These are phyloP conservation scores for Metschnikowia hibisci DNA, from an alignment of 805 yeast species.

Conservation along the genomic window DNA sequence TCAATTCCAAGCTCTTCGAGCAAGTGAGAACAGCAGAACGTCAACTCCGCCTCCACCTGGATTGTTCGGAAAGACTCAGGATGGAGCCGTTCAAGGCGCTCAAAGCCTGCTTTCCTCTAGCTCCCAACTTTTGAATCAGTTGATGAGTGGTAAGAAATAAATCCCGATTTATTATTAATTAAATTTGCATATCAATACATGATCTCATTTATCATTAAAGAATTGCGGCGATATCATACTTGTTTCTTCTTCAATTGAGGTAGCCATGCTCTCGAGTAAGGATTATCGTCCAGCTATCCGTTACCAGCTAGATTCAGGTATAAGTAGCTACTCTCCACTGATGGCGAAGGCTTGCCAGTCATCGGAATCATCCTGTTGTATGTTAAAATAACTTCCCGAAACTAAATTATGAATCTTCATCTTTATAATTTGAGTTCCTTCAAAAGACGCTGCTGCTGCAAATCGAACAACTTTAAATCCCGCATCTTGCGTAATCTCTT, in stretches of 20 bases:
- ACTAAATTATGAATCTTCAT: too few relatives aligned
- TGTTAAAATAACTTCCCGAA: too few relatives aligned
- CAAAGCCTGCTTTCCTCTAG: conserved; percentile 47
- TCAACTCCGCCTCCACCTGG: conserved; percentile 77
- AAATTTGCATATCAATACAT: background rate
- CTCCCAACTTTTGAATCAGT: conserved; percentile 76
- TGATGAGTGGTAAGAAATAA: conserved; percentile 72
- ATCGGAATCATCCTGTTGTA: too few relatives aligned
- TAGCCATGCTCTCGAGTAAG: too few relatives aligned
- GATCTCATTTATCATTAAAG: background rate
- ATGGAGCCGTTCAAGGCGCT: conserved; percentile 7
- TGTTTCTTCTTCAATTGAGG: too few relatives aligned
- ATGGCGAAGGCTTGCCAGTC: too few relatives aligned
- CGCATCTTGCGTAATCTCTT: conserved; percentile 19
- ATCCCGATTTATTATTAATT: background rate
- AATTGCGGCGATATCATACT: too few relatives aligned
- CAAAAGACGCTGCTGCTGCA: conserved; percentile 11
- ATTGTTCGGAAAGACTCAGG: conserved; percentile 34
- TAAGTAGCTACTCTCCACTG: too few relatives aligned
- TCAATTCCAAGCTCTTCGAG: conserved; percentile 26
- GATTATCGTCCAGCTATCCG: too few relatives aligned
- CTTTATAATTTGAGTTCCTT: background rate
- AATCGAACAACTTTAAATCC: conserved; percentile 19
- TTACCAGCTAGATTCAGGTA: too few relatives aligned
- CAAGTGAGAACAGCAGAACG: conserved; percentile 34